Conservation (phyloP, 2,329 filamentous ascomycete species). For the Fusarium heterosporum region DNA sequence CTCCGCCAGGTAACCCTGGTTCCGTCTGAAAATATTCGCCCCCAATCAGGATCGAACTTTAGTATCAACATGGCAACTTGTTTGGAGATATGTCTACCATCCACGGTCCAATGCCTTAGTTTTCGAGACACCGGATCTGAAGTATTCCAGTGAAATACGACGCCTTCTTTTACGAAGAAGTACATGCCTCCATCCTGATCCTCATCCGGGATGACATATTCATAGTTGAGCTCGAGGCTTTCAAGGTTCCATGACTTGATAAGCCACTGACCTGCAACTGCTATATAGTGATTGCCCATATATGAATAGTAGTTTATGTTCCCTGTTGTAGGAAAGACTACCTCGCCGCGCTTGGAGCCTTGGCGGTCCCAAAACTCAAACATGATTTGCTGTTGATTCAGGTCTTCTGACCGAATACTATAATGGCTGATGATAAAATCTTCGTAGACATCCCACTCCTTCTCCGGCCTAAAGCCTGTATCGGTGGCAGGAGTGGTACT, state of each 20-base stretch:
- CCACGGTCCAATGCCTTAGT: not conserved
- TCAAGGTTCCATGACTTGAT: conserved; percentile 12
- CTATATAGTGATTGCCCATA: not conserved
- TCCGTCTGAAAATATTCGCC: conserved; percentile 2
- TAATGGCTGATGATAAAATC: not conserved
- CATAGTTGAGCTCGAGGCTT: not conserved
- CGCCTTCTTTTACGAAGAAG: not conserved
- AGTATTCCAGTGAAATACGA: not conserved
- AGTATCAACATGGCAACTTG: not conserved
- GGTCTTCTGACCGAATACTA: too few relatives aligned
- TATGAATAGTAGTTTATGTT: not conserved
- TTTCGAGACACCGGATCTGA: not conserved
- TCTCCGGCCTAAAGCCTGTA: not conserved
- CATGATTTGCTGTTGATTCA: not conserved
- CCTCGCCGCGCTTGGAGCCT: conserved; percentile 7
- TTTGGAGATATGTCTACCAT: not conserved
- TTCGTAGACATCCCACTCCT: not conserved
- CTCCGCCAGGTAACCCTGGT: not conserved
- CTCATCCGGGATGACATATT: conserved; percentile 1
- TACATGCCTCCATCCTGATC: not conserved
- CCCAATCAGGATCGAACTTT: not conserved
- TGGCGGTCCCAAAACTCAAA: conserved; percentile 21
- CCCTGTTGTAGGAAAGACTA: not conserved
- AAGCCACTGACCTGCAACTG: not conserved
- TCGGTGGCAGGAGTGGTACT: not conserved